Evolutionary conservation across 257 asterid genomes (phyloP), one percentile per base, ranked within the genome.

Genomic region (Coffea canephora): DNA sequence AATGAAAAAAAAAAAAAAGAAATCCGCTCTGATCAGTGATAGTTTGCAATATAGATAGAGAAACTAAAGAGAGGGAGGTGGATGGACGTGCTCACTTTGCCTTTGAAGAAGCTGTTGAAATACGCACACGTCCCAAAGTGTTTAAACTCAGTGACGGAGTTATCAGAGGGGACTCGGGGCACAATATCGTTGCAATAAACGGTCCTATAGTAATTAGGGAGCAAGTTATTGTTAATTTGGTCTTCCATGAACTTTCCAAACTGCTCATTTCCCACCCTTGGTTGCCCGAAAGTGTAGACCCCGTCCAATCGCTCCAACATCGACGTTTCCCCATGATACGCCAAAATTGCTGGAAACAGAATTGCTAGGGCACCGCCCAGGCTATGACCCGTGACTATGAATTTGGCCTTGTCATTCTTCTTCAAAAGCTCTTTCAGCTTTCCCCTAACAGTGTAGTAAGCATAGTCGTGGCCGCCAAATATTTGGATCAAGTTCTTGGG

Each of bases 281-380:
- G 96, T 69, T 93, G 96, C 18, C 96, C 97, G 64, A 85, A 93
- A 15, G 96, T 91, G 83, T 90, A 88, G 2, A 93, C 83, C 0
- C 79, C 91, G 13, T 90, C 88, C 31, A 91, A 77, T 81, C 93
- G 87, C 54, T 86, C 84, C 67, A 93, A 67, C 27, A 89, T 1
- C 2, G 10, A 14, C 1, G 59, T 66, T 80, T 93, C 94, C 0
- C 81, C 23, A 77, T 86, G 89, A 71, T 81, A 46, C 8, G 83
- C 91, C 61, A 93, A 85, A 78, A 85, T 88, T 6, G 92, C 86
- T 0, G 97, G 83, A 74, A 89, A 90, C 4, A 91, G 87, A 21
- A 87, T 65, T 0, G 95, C 93, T 0, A 93, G 87, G 0, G 95
- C 96, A 54, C 92, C 96, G 1, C 97, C 97, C 21, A 93, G 73